These are phyloP conservation scores for Beta vulgaris DNA, from an alignment of 148 eudicot species.

Conservation along the genomic window DNA sequence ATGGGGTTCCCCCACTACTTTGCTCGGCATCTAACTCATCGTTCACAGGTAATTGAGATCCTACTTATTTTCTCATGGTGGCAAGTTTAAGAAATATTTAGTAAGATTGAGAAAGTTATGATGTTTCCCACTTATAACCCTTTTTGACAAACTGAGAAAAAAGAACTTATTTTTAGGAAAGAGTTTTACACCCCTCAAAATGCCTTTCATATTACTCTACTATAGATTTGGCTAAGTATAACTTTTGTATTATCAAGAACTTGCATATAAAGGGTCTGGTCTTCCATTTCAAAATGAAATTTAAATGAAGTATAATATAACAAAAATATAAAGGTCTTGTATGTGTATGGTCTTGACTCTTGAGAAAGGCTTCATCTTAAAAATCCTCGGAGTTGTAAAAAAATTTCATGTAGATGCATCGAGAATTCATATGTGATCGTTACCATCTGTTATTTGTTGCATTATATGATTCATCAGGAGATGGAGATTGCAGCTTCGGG, in stretches of 20 bases:
- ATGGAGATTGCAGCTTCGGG: conserved; percentile 50
- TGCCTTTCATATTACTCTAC: too few relatives aligned
- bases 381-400: too few relatives aligned
- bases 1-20: conserved; percentile 55
- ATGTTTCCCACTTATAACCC: background rate
- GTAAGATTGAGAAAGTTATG: background rate
- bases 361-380: background rate
- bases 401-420: too few relatives aligned
- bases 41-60: conserved; percentile 27
- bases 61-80: background rate
- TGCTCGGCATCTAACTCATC: conserved; percentile 46
- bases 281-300: too few relatives aligned
- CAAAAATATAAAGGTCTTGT: too few relatives aligned
- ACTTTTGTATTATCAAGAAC: background rate
- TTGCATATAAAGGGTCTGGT: background rate
- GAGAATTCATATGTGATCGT: too few relatives aligned
- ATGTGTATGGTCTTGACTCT: background rate
- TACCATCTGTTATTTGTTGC: too few relatives aligned
- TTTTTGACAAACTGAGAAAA: background rate
- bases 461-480: conserved; percentile 23
- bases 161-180: too few relatives aligned
- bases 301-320: too few relatives aligned
- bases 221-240: too few relatives aligned
- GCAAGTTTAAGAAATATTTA: background rate
- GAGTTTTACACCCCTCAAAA: too few relatives aligned